A percentile compares a stretch with the other conserved stretches of the same genome.
These are phyloP conservation scores for Suillus occidentalis DNA, from an alignment of 768 basidiomycete species.

Conservation along the genomic window DNA sequence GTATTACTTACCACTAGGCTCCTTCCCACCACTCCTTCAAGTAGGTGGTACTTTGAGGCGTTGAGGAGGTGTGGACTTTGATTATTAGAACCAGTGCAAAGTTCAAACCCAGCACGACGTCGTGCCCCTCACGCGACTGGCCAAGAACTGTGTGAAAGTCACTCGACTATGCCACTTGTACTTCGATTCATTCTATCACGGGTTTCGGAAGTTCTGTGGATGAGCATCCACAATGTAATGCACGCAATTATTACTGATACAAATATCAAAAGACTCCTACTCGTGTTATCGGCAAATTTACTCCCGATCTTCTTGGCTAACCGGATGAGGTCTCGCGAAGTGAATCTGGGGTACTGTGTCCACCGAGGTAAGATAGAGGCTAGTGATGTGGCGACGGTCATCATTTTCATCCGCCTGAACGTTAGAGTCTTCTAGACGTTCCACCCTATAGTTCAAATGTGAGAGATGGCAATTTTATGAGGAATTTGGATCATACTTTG, in stretches of 20 bases:
- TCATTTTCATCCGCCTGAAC: slow-evolving; percentile 19
- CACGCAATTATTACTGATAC: background rate
- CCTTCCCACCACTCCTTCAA: background rate
- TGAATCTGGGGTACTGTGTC: slow-evolving; percentile 35
- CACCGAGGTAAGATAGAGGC: slow-evolving; percentile 36
- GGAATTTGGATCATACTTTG: slow-evolving; percentile 30
- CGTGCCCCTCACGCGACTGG: background rate
- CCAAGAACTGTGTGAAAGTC: background rate
- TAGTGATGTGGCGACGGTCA: slow-evolving; percentile 29
- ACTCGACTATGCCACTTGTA: background rate
- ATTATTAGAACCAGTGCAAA: background rate
- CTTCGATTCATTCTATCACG: background rate
- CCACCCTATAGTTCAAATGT: slow-evolving; percentile 22
- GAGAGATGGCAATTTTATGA: background rate
- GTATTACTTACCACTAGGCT: background rate
- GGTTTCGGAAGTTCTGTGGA: background rate
- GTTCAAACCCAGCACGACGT: background rate
- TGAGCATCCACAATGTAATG: background rate
- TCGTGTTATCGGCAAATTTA: background rate
- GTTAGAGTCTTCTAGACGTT: slow-evolving; percentile 14
- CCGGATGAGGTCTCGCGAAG: slow-evolving; percentile 20
- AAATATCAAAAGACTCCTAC: background rate
- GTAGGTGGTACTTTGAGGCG: background rate
- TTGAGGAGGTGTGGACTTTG: background rate
- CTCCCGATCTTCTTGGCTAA: slow-evolving; percentile 1